These are phyloP conservation scores for Puccinia brachypodii DNA, from an alignment of 1,284 basidiomycete genomes.

Conservation along the genomic window DNA sequence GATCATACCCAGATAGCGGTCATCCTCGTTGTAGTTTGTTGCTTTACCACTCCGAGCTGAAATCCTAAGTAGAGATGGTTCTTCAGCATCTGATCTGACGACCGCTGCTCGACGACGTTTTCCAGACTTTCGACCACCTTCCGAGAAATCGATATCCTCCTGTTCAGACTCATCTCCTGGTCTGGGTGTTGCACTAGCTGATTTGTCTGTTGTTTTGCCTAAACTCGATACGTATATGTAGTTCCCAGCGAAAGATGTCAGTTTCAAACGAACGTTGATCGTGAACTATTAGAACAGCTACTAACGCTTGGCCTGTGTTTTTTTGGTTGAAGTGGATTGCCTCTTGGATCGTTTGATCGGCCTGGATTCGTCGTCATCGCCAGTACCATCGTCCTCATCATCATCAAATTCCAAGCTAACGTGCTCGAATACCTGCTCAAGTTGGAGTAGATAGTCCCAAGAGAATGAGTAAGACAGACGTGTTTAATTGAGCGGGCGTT, in stretches of 20 bases:
- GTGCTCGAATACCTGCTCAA: slow-evolving; percentile 3
- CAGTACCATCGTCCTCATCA: slow-evolving; percentile 5
- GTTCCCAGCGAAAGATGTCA: neutral
- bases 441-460: neutral
- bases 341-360: slow-evolving; percentile 44
- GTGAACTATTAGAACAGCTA: neutral
- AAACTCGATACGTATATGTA: neutral
- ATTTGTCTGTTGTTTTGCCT: slow-evolving; percentile 18
- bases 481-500: neutral
- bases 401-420: slow-evolving; percentile 30
- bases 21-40: slow-evolving; percentile 57
- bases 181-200: slow-evolving; percentile 32
- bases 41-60: slow-evolving; percentile 53
- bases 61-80: slow-evolving; percentile 53
- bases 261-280: neutral
- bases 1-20: slow-evolving; percentile 52
- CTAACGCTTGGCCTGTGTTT: slow-evolving; percentile 10
- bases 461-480: neutral
- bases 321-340: slow-evolving; percentile 24
- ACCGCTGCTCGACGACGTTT: slow-evolving; percentile 32
- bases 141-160: slow-evolving; percentile 40
- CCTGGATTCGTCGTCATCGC: slow-evolving; percentile 13
- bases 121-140: neutral
- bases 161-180: slow-evolving; percentile 49
- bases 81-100: slow-evolving; percentile 26